Evolutionary conservation across 2,329 filamentous ascomycete species (phyloP).

Genomic region (Coleophoma cylindrospora): DNA sequence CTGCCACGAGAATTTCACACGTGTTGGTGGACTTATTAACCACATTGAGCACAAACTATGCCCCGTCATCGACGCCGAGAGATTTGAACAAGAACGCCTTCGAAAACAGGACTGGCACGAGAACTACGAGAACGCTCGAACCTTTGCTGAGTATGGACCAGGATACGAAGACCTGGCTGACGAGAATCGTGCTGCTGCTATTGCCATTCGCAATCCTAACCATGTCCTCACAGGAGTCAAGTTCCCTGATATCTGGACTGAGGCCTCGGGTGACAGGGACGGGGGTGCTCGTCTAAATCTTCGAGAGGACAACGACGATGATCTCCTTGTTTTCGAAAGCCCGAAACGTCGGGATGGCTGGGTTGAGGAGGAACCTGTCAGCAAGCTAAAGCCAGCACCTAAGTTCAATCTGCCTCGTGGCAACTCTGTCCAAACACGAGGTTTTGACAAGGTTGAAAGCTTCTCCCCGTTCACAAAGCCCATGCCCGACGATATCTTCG

Average conservation of each 20-base stretch:
- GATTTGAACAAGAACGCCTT: neutral
- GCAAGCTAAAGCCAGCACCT: neutral
- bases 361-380: neutral
- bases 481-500: too few relatives aligned
- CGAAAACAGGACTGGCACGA: neutral
- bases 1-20: slow-evolving; percentile 12
- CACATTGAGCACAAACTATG: slow-evolving; percentile 16
- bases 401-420: neutral
- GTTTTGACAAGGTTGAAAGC: too few relatives aligned
- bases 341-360: neutral
- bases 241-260: neutral
- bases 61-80: neutral
- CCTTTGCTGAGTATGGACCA: neutral
- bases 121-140: neutral
- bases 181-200: neutral
- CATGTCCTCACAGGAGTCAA: neutral
- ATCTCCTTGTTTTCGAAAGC: neutral
- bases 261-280: neutral
- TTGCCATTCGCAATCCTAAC: neutral
- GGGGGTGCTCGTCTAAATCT: neutral
- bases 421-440: too few relatives aligned
- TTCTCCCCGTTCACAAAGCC: too few relatives aligned
- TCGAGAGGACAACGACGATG: neutral
- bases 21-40: slow-evolving; percentile 14
- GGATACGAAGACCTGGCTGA: neutral